Conservation (phyloP, 1,284 basidiomycete genomes). For the Boletus semigastroideus region DNA sequence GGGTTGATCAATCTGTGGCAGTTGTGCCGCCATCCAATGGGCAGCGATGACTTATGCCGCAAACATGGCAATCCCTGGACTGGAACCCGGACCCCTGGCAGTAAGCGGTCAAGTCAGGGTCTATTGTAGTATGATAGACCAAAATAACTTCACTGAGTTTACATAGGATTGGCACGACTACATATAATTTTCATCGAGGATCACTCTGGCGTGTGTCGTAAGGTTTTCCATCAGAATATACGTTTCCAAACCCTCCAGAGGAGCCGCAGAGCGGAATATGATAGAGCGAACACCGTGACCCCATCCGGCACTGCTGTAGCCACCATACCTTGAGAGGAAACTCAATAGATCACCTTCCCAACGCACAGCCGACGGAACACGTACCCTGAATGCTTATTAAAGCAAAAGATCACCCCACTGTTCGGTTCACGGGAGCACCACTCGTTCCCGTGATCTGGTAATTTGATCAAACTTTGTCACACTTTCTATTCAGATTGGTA, state of each 20-base stretch:
- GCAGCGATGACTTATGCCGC: no score
- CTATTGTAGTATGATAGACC: background rate
- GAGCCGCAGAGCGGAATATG: slow-evolving; percentile 50
- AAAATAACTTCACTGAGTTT: no score
- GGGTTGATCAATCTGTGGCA: no score
- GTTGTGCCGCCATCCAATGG: no score
- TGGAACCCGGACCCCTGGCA: no score
- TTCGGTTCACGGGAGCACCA: slow-evolving; percentile 67
- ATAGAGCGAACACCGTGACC: slow-evolving; percentile 65
- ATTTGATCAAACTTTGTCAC: background rate
- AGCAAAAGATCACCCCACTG: slow-evolving; percentile 66
- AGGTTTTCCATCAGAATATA: slow-evolving; percentile 64
- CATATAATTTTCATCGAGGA: slow-evolving; percentile 21
- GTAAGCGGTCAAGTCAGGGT: no score
- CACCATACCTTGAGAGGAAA: slow-evolving; percentile 52
- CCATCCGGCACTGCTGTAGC: slow-evolving; percentile 55
- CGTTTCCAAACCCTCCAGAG: slow-evolving; percentile 48
- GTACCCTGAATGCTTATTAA: slow-evolving; percentile 70
- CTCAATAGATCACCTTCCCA: background rate
- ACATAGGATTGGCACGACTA: slow-evolving; percentile 1
- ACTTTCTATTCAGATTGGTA: background rate
- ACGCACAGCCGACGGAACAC: slow-evolving; percentile 17
- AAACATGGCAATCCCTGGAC: no score
- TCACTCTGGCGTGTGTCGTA: slow-evolving; percentile 39
- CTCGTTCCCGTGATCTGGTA: slow-evolving; percentile 67